Base-by-base conservation (phyloP, 179 eudicot species). In the Camellia oleifera region DNA sequence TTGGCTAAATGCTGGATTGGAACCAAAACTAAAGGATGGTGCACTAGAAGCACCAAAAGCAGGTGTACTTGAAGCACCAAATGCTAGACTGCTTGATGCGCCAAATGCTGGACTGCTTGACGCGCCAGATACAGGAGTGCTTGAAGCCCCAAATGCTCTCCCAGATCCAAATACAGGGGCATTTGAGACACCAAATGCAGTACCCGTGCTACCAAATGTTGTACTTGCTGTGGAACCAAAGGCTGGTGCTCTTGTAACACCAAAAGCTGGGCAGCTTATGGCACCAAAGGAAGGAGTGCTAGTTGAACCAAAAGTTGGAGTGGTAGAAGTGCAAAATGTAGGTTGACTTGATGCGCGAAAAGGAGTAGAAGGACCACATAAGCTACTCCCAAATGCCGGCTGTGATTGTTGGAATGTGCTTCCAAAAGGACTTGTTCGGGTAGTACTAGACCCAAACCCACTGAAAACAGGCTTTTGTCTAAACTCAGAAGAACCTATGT, bases 391-490 rank as follows among this genome's bases (percentile, higher is more conserved):
- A 86, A 94, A 96, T 1, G 97, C 89, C 17, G 99, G 93, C 86
- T 96, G 99, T 44, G 97, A 88, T 82, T 92, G 98, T 84, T 88
- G 98, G 83, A 88, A 87, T 77, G 97, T 85, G 83, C 92, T 87
- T 69, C 99, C 99, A 85, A 91, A 94, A 44, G 97, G 99, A 86
- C 93, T 94, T 76, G 96, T 68, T 75, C 83, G 98, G 52, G 92
- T 75, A 68, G 91, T 81, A 67, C 45, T 83, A 18, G 98, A 85
- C 62, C 98, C 98, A 89, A 95, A 94, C 64, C 91, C 93, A 75
- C 97, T 96, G 85, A 95, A 95, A 23, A 87, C 88, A 72, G 98
- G 94, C 83, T 94, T 94, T 83, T 92, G 98, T 20, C 97, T 97
- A 82, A 92, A 93, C 15, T 64, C 87, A 58, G 98, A 91, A 32